Percentiles rank a stretch among this genome's conserved stretches.
Conservation (phyloP, 257 asterid species). For the Apocynum venetum region DNA sequence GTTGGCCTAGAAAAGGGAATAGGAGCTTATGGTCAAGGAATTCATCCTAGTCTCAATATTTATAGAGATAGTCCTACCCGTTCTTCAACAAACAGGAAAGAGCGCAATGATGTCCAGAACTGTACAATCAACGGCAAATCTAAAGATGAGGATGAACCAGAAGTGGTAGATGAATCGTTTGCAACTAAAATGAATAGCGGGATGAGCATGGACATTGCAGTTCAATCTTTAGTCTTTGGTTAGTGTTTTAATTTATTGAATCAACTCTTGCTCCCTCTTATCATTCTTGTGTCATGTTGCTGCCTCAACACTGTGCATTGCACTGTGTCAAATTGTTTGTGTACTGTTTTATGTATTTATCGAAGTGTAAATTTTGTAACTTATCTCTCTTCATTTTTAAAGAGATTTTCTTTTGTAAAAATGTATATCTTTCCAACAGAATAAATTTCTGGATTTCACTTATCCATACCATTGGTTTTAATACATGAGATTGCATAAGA, state of each 20-base stretch:
- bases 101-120: constrained; percentile 20
- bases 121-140: constrained; percentile 24
- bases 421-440: constrained; percentile 10
- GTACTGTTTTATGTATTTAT: constrained; percentile 29
- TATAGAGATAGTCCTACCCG: constrained; percentile 29
- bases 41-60: constrained; percentile 32
- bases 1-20: constrained; percentile 31
- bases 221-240: constrained; percentile 29
- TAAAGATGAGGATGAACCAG: constrained; percentile 27
- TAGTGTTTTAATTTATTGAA: constrained; percentile 38
- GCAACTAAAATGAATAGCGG: constrained; percentile 34
- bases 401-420: constrained; percentile 15
- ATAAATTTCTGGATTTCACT: constrained; percentile 1
- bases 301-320: constrained; percentile 27
- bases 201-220: constrained; percentile 25
- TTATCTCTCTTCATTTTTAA: constrained; percentile 24
- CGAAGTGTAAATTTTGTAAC: constrained; percentile 50
- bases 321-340: constrained; percentile 6
- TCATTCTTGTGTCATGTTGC: constrained; percentile 17
- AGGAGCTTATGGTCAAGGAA: constrained; percentile 25
- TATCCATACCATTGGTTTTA: not conserved
- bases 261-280: constrained; percentile 8
- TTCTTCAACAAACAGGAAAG: constrained; percentile 32
- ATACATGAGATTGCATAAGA: constrained; percentile 1
- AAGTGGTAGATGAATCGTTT: constrained; percentile 27